A percentile compares a stretch with the other conserved stretches of the same genome.
These are phyloP conservation scores for Teunomyces aglyptinius DNA, from an alignment of 805 yeast genomes.

Conservation along the genomic window DNA sequence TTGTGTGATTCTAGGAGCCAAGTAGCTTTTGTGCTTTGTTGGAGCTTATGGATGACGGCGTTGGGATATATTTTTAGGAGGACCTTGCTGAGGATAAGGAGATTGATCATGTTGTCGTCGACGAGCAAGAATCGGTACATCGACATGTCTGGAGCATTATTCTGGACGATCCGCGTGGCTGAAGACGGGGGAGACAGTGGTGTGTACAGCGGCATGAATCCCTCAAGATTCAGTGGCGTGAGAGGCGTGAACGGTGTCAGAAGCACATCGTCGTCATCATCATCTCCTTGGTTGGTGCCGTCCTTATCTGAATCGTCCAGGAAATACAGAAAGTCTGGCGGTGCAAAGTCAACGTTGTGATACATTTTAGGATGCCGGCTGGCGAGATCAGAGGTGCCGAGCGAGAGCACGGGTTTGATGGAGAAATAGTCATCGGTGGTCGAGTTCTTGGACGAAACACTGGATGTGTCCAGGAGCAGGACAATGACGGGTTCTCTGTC, in stretches of 20 bases:
- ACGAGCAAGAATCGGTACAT: constrained; percentile 27
- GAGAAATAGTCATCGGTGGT: constrained; percentile 12
- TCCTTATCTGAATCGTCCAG: background rate
- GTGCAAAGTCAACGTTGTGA: constrained; percentile 1
- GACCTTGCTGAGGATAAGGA: constrained; percentile 33
- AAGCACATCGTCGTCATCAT: constrained; percentile 4
- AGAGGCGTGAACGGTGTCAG: constrained; percentile 6
- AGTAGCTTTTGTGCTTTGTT: constrained; percentile 30
- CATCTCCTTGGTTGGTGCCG: background rate
- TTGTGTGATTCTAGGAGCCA: constrained; percentile 12
- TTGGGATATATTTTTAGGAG: constrained; percentile 34
- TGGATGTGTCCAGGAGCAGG: constrained; percentile 3
- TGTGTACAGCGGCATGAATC: constrained; percentile 2
- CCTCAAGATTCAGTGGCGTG: constrained; percentile 10
- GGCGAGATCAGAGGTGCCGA: constrained; percentile 6
- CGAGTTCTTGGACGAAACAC: constrained; percentile 4
- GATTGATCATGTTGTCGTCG: constrained; percentile 43
- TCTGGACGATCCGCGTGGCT: constrained; percentile 4
- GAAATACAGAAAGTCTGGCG: background rate
- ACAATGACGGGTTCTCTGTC: background rate
- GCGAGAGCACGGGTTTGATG: constrained; percentile 11
- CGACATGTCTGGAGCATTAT: constrained; percentile 12
- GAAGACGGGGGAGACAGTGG: background rate
- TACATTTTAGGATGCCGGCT: background rate
- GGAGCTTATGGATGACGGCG: constrained; percentile 24